Base-by-base conservation (phyloP, 768 basidiomycete species). In the Leccinum fibrillosum region DNA sequence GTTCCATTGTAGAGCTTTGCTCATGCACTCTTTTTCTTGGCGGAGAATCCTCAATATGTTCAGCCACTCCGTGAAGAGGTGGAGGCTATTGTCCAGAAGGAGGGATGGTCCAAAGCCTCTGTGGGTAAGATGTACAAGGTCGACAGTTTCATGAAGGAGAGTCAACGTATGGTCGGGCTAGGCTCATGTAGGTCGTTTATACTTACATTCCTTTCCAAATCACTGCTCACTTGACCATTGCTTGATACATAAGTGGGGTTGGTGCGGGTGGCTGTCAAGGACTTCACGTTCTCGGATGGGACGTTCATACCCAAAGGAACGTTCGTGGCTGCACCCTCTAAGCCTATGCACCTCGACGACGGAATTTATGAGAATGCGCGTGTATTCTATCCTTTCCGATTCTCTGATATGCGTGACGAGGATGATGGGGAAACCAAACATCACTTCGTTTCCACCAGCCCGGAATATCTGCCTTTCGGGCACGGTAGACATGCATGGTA, bases 381-480 rank as follows among this genome's bases (percentile, higher is more conserved):
- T 3, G 60, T 57, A 8, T 80, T 85, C 58, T 75, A 82, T 42
- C 77, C 77, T 0, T 81, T 79, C 69, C 79, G 83, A 17, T 84
- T 82, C 60, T n/a, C n/a, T n/a, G n/a, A n/a, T n/a, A n/a, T n/a
- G n/a, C n/a, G n/a, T n/a, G n/a, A n/a, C n/a, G n/a, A n/a, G n/a
- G n/a, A n/a, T n/a, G n/a, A n/a, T n/a, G n/a, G n/a, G n/a, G n/a
- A n/a, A n/a, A n/a, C n/a, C n/a, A n/a, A n/a, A n/a, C n/a, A n/a
- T n/a, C n/a, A n/a, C n/a, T n/a, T n/a, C n/a, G n/a, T n/a, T n/a
- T 71, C 71, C 26, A 50, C 49, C 9, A n/a, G 26, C 5, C 28
- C 49, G 15, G 49, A 50, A 10, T 50, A 50, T 50, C n/a, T 50
- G 5, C 30, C 49, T 12, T 50, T 50, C 25, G 49, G 49, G 9